phyloP scores from a whole-genome alignment of 805 yeast genomes.

The Cyberlindnera petersonii region DNA sequence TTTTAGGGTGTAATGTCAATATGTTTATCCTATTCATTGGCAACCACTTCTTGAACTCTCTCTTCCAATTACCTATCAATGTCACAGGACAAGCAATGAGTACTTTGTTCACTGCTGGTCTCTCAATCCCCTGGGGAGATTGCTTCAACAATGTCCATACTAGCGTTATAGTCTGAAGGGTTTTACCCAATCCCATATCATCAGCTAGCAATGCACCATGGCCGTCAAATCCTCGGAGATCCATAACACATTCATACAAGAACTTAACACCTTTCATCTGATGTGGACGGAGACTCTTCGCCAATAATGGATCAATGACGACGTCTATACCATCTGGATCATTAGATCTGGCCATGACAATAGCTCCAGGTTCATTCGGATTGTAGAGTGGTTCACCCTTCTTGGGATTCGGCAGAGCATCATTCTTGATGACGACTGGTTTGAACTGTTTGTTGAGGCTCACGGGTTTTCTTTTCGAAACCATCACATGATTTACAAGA shows the following conservation, averaged over 20 bases:
- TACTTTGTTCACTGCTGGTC: slow-evolving; percentile 48
- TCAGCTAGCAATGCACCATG: slow-evolving; percentile 87
- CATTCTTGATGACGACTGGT: slow-evolving; percentile 23
- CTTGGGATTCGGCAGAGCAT: slow-evolving; percentile 13
- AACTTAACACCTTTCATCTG: slow-evolving; percentile 83
- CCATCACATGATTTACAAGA: background rate
- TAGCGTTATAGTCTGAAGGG: slow-evolving; percentile 77
- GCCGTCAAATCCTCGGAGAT: slow-evolving; percentile 46
- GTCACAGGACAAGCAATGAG: slow-evolving; percentile 92
- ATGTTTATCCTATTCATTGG: slow-evolving; percentile 49
- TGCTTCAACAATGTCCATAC: slow-evolving; percentile 77
- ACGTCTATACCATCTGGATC: slow-evolving; percentile 37
- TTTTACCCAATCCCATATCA: slow-evolving; percentile 95
- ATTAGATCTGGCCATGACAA: slow-evolving; percentile 37
- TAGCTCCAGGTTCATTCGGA: slow-evolving; percentile 32
- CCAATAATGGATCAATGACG: slow-evolving; percentile 56
- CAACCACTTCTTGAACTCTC: slow-evolving; percentile 90
- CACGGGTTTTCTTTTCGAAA: slow-evolving; percentile 15
- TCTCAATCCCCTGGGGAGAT: slow-evolving; percentile 42
- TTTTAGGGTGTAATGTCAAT: slow-evolving; percentile 50
- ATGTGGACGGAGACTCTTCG: slow-evolving; percentile 65
- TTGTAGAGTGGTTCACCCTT: slow-evolving; percentile 38
- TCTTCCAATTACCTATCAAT: slow-evolving; percentile 79
- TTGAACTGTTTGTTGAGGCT: slow-evolving; percentile 23
- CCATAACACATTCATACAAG: slow-evolving; percentile 79